Evolutionary conservation across 2,329 filamentous ascomycete genomes (phyloP), one percentile per base, ranked within the genome.

Genomic region (Epichloe festucae): DNA sequence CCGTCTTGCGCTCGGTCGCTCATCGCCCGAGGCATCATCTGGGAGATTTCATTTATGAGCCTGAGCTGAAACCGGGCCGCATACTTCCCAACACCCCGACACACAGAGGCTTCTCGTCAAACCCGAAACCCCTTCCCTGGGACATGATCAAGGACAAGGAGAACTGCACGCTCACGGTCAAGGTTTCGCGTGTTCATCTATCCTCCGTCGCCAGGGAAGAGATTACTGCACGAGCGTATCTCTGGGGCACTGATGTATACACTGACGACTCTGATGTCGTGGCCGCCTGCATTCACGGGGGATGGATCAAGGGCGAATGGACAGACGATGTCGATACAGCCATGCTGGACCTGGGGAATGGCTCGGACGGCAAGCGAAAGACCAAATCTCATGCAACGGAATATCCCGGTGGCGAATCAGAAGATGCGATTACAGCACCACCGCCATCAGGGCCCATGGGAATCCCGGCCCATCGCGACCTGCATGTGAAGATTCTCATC

Each of bases 171-270:
- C 81, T 94, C 56, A 96, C 89, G 0, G 78, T 98, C 54, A 88
- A 93, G 60, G 82, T 98, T 6, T 85, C 90, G 2, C 81, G 86
- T 31, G 79, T 86, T 46, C 89, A 93, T 60, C 73, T 98, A 7
- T 79, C 79, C 8, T 67, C 80, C 0, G 69, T 75, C 7, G 79
- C 86, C 23, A 78, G 91, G 34, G 87, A 93, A 63, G 87, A 94
- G 58, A 90, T 97, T 49, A 94, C 89, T 11, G 72, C 81, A 7
- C 79, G 88, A 36, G 79, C 85, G 19, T 87, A 87, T 7, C 67
- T 98, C 0, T 98, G 91, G 90, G 93, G 93, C 1, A 93, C 89
- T 0, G 90, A 94, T 39, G 78, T 98, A 6, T 97, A 97, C 64
- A 95, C 89, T 0, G 93, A 98, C 59, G 93, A 98, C 67, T 95